phyloP scores from a whole-genome alignment of 345 rosid species.

The Moricandia arvensis region DNA sequence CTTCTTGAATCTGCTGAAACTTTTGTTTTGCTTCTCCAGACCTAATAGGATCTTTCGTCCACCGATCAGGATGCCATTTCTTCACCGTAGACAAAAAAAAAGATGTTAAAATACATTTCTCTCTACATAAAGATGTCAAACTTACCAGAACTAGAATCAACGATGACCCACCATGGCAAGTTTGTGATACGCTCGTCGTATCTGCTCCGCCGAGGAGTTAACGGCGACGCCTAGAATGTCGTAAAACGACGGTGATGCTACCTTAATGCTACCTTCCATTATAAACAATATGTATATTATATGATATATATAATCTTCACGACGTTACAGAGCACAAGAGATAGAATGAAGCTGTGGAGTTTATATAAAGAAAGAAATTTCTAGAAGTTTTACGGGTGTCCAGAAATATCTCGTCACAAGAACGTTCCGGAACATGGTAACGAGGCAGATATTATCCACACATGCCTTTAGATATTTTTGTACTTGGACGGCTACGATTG shows the following conservation, averaged over 20 bases:
- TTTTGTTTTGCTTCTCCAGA: slow-evolving; percentile 73
- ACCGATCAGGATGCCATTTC: slow-evolving; percentile 97
- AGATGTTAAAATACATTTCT: neutral
- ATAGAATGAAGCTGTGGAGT: neutral
- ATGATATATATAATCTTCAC: neutral
- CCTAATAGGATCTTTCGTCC: slow-evolving; percentile 44
- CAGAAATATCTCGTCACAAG: slow-evolving; percentile 29
- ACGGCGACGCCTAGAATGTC: slow-evolving; percentile 66
- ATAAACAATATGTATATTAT: neutral
- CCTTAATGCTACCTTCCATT: slow-evolving; percentile 43
- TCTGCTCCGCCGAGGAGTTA: slow-evolving; percentile 72
- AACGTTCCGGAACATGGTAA: slow-evolving; percentile 26
- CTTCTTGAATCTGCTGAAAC: slow-evolving; percentile 95
- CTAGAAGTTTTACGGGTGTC: slow-evolving; percentile 22
- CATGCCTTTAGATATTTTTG: slow-evolving; percentile 11
- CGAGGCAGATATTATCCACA: slow-evolving; percentile 17
- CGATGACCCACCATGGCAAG: slow-evolving; percentile 71
- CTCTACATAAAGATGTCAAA: too few relatives aligned
- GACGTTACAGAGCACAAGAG: neutral
- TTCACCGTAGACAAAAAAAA: slow-evolving; percentile 4
- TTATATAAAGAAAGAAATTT: slow-evolving; percentile 16
- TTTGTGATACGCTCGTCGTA: slow-evolving; percentile 76
- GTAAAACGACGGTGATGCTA: slow-evolving; percentile 46
- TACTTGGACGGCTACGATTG: slow-evolving; percentile 2
- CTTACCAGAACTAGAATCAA: neutral